These are phyloP conservation scores for Ciborinia camelliae DNA, from an alignment of 2,329 filamentous ascomycete species.

Conservation along the genomic window DNA sequence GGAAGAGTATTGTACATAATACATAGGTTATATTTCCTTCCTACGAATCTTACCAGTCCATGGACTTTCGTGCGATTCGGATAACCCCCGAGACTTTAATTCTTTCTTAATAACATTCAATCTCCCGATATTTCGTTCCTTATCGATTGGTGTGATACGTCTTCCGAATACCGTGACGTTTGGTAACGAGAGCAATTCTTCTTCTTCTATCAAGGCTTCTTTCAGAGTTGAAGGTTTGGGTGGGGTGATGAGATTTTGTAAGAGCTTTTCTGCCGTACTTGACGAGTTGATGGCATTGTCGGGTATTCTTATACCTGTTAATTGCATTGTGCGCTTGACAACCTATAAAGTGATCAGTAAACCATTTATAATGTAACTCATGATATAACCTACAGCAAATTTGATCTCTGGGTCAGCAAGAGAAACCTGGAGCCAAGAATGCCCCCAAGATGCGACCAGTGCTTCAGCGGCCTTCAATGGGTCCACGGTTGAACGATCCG, in stretches of 20 bases:
- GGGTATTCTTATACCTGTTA: constrained; percentile 72
- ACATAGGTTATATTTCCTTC: background rate
- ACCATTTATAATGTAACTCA: background rate
- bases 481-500: constrained; percentile 30
- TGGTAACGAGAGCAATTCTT: constrained; percentile 50
- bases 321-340: constrained; percentile 73
- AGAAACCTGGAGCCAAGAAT: constrained; percentile 55
- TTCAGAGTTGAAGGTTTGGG: constrained; percentile 61
- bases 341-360: constrained; percentile 51
- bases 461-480: constrained; percentile 29
- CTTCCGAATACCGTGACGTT: constrained; percentile 68
- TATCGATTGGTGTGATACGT: constrained; percentile 67
- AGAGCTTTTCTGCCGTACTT: constrained; percentile 51
- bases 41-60: background rate
- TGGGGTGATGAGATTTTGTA: constrained; percentile 51
- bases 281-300: constrained; percentile 63
- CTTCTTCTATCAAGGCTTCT: constrained; percentile 50
- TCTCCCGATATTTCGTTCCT: constrained; percentile 67
- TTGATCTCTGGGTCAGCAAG: constrained; percentile 59
- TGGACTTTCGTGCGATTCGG: constrained; percentile 33
- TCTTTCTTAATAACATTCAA: constrained; percentile 78
- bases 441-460: constrained; percentile 46
- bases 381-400: constrained; percentile 62
- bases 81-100: constrained; percentile 59
- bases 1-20: constrained; percentile 6